Percentiles rank a stretch among this genome's conserved stretches.
phyloP scores from a whole-genome alignment of 441 rosid genomes.

The Erysimum cheiri region DNA sequence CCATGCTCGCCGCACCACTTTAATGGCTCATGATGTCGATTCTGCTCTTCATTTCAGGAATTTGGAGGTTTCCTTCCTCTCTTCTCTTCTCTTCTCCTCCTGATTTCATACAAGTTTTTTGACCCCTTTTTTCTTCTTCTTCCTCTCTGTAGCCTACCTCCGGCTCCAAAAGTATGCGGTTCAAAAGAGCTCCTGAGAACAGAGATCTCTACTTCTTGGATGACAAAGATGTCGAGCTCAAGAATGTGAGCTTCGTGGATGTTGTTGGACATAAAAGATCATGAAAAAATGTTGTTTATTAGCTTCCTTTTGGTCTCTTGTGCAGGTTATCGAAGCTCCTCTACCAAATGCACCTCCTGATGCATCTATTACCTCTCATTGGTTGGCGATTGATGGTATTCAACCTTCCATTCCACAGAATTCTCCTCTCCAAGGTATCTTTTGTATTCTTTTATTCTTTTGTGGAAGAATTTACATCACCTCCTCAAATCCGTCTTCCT shows the following conservation, averaged over 20 bases:
- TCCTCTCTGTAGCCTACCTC: conserved; percentile 54
- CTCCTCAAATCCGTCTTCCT: conserved; percentile 5
- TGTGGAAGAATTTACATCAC: conserved; percentile 4
- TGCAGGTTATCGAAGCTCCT: conserved; percentile 64
- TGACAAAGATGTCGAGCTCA: conserved; percentile 66
- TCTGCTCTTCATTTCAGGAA: conserved; percentile 62
- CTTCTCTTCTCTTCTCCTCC: neutral
- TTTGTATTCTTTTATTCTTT: neutral
- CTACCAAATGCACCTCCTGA: conserved; percentile 56
- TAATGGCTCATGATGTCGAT: conserved; percentile 63
- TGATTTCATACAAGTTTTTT: conserved; percentile 5
- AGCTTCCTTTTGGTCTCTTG: conserved; percentile 27
- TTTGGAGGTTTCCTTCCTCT: conserved; percentile 51
- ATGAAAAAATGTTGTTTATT: neutral
- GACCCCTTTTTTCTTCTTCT: neutral
- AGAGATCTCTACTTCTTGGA: conserved; percentile 66
- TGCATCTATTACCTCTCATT: conserved; percentile 55
- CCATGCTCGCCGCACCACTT: conserved; percentile 61
- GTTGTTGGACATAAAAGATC: neutral
- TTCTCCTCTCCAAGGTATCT: conserved; percentile 57
- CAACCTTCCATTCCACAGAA: conserved; percentile 70
- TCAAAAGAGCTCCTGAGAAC: conserved; percentile 61
- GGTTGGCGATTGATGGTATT: conserved; percentile 75
- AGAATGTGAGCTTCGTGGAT: conserved; percentile 48
- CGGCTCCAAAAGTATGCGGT: conserved; percentile 58